phyloP scores from a whole-genome alignment of 441 rosid genomes.

The Pelargonium hybrid region DNA sequence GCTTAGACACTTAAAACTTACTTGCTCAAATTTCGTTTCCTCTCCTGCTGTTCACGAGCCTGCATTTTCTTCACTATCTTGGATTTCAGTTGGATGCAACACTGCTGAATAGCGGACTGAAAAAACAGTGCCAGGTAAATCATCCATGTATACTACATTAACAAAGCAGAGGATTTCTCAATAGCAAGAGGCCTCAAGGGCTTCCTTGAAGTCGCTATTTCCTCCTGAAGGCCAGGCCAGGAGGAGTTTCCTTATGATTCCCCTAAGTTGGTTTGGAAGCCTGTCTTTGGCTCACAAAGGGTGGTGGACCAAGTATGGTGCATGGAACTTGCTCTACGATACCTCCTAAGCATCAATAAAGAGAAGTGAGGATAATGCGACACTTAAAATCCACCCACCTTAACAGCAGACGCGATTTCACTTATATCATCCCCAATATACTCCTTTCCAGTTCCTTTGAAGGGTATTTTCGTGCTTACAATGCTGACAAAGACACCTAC shows the following conservation, averaged over 20 bases:
- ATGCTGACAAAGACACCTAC: conserved; percentile 90
- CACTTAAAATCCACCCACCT: conserved; percentile 35
- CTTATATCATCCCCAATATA: conserved; percentile 94
- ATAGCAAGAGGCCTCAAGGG: background rate
- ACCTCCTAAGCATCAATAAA: background rate
- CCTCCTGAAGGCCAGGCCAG: background rate
- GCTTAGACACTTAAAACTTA: conserved; percentile 17
- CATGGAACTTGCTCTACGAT: background rate
- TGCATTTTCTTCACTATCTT: conserved; percentile 76
- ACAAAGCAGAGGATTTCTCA: background rate
- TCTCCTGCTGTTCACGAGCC: conserved; percentile 92
- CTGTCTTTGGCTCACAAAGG: background rate
- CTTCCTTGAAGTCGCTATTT: background rate
- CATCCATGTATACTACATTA: no score
- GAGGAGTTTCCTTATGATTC: background rate
- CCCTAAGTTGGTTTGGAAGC: background rate
- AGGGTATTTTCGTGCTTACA: conserved; percentile 93
- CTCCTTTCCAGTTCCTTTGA: conserved; percentile 96
- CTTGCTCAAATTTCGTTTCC: conserved; percentile 86
- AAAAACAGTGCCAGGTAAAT: conserved; percentile 24
- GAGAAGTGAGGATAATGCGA: background rate
- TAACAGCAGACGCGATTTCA: conserved; percentile 88
- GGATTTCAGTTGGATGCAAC: conserved; percentile 88
- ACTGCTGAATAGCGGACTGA: conserved; percentile 85
- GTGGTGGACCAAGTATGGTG: background rate